phyloP scores from a whole-genome alignment of 2,329 filamentous ascomycete genomes.

The Monilinia vaccinii-corymbosi region DNA sequence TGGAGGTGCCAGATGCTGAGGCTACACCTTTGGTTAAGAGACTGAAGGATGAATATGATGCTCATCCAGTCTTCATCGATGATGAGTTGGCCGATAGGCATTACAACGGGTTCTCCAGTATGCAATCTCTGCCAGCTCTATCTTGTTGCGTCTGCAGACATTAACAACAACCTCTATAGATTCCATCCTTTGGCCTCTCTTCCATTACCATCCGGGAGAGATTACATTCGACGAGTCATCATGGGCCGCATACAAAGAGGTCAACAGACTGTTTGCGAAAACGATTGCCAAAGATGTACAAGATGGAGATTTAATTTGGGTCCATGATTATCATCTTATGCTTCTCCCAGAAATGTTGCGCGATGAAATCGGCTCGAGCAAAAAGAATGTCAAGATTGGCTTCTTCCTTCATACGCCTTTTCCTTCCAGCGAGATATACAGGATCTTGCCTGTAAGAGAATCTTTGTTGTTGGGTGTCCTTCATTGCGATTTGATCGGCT shows the following conservation, averaged over 20 bases:
- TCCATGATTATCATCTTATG: slow-evolving; percentile 98
- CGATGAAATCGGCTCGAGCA: slow-evolving; percentile 70
- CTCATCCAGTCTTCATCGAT: slow-evolving; percentile 85
- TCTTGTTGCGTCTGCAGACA: not conserved
- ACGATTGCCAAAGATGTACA: slow-evolving; percentile 78
- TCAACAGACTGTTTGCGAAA: slow-evolving; percentile 86
- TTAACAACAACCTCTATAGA: slow-evolving; percentile 42
- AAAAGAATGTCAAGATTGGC: slow-evolving; percentile 92
- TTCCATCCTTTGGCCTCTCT: slow-evolving; percentile 95
- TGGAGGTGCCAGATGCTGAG: slow-evolving; percentile 83
- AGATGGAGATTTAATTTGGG: slow-evolving; percentile 93
- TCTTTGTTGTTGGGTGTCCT: slow-evolving; percentile 79
- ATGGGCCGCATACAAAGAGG: slow-evolving; percentile 88
- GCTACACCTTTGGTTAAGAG: slow-evolving; percentile 63
- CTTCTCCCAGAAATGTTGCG: slow-evolving; percentile 91
- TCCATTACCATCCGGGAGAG: slow-evolving; percentile 97
- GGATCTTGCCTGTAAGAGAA: slow-evolving; percentile 87
- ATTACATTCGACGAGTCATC: slow-evolving; percentile 95
- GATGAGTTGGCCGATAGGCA: slow-evolving; percentile 90
- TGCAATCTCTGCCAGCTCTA: slow-evolving; percentile 28
- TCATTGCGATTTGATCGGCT: slow-evolving; percentile 90
- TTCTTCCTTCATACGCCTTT: slow-evolving; percentile 98
- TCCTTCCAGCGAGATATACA: slow-evolving; percentile 92
- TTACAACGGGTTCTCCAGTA: slow-evolving; percentile 97
- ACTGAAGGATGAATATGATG: slow-evolving; percentile 79